A percentile compares a stretch with the other conserved stretches of the same genome.
Conservation (phyloP, 257 asterid genomes). For the Solanum verrucosum region DNA sequence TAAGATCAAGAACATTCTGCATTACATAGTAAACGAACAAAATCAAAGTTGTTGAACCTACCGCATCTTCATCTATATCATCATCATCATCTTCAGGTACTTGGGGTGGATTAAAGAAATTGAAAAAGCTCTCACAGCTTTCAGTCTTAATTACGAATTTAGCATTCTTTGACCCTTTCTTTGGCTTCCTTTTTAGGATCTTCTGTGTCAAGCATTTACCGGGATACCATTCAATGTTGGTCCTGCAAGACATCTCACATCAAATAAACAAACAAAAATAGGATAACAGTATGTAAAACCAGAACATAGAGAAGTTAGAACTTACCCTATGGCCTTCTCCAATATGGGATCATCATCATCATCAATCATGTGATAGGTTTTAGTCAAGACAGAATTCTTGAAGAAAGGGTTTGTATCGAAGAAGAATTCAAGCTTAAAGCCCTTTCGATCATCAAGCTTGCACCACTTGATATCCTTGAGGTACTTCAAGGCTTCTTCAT, state of each 20-base stretch:
- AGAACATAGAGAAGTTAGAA: not conserved
- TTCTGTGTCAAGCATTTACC: slow-evolving; percentile 78
- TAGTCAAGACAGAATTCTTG: slow-evolving; percentile 61
- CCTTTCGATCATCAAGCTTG: slow-evolving; percentile 57
- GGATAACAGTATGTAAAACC: not conserved
- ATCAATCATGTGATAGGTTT: slow-evolving; percentile 72
- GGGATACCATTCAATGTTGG: slow-evolving; percentile 65
- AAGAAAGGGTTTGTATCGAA: slow-evolving; percentile 74
- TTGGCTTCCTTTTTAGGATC: slow-evolving; percentile 71
- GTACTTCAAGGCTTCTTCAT: slow-evolving; percentile 69
- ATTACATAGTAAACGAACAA: not conserved
- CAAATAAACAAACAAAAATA: not conserved
- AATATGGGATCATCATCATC: slow-evolving; percentile 63
- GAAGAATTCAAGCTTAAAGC: slow-evolving; percentile 80
- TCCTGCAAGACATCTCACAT: slow-evolving; percentile 36
- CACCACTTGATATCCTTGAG: slow-evolving; percentile 80
- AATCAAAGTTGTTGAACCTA: slow-evolving; percentile 11
- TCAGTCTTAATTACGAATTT: slow-evolving; percentile 65
- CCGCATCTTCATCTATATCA: slow-evolving; percentile 62
- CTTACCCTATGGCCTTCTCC: slow-evolving; percentile 80
- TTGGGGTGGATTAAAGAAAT: slow-evolving; percentile 73
- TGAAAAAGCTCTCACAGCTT: slow-evolving; percentile 78
- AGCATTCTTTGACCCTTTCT: slow-evolving; percentile 57
- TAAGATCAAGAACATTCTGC: not conserved
- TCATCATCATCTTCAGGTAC: slow-evolving; percentile 64